These are phyloP conservation scores for Selaginella moellendorffii DNA, from an alignment of 75 land plant species.

Conservation along the genomic window DNA sequence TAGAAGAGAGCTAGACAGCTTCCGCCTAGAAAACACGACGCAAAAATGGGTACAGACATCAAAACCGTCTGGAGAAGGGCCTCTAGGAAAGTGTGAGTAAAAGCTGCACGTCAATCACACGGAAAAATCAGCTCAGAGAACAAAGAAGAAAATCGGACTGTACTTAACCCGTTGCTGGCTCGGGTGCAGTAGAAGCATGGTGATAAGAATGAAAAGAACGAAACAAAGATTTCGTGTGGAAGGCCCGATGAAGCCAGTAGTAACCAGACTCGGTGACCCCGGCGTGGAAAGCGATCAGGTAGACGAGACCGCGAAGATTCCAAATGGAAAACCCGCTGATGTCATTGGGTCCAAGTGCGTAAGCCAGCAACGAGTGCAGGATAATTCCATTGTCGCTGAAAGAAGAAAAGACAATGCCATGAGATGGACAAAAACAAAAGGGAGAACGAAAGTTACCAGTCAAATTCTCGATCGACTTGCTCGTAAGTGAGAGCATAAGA, in stretches of 20 bases:
- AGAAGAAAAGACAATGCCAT: neutral
- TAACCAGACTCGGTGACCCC: constrained; percentile 38
- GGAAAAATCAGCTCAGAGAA: neutral
- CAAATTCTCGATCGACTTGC: constrained; percentile 52
- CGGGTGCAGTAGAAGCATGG: constrained; percentile 44
- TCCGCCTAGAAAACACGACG: constrained; percentile 33
- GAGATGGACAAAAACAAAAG: no score
- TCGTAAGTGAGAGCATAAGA: constrained; percentile 35
- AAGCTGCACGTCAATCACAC: constrained; percentile 39
- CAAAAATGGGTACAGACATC: constrained; percentile 40
- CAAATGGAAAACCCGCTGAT: constrained; percentile 31
- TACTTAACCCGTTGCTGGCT: constrained; percentile 40
- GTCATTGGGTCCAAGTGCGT: constrained; percentile 23
- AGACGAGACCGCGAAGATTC: constrained; percentile 31
- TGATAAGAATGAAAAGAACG: constrained; percentile 44
- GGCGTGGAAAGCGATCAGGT: constrained; percentile 34
- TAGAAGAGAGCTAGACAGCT: constrained; percentile 44
- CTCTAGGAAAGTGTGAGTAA: constrained; percentile 48
- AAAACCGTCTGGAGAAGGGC: constrained; percentile 35
- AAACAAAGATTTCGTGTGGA: constrained; percentile 36
- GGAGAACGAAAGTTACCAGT: constrained; percentile 36
- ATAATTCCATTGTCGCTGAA: constrained; percentile 61
- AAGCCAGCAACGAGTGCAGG: constrained; percentile 37
- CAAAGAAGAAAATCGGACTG: neutral
- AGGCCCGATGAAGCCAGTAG: constrained; percentile 46